Evolutionary conservation across 495 filamentous ascomycete species (phyloP), one percentile per base, ranked within the genome.

Genomic region (Talaromyces stipitatus): DNA sequence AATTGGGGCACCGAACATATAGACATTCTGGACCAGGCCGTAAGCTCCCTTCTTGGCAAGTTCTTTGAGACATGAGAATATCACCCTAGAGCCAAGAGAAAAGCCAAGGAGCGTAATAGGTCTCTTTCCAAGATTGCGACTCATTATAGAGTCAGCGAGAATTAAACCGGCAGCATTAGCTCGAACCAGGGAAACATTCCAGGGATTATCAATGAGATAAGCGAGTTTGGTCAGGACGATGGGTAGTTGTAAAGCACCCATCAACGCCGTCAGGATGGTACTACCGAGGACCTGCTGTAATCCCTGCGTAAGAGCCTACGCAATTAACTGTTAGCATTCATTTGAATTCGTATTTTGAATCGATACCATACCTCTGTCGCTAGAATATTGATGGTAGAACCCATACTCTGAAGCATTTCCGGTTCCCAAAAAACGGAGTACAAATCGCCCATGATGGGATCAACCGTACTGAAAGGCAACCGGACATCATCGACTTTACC

Each of bases 391-490:
- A 99, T 97, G 22, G 94, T 99, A 55, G 91, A 87, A 78, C 94
- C 94, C 89, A 96, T 97, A 65, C 88, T 94, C 47, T 82, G 87
- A 60, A 99, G 80, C 92, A 99, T 95, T 62, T 99, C 94, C 3
- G 94, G 95, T 69, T 99, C 94, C 95, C 95, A 99, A 54, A 92
- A 77, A 8, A 99, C 85, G 0, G 95, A 97, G 72, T 97, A 99
- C 20, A 99, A 82, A 73, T 99, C 94, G 29, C 94, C 94, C 94
- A 99, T 97, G 58, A 97, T 83, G 0, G 94, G 91, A 69, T 97
- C 92, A 3, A 99, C 86, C 2, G 94, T 99, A 72, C 90, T 95
- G 70, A 84, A 99, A 12, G 94, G 94, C 58, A 99, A 68, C 56
- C 94, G 88, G 36, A 97, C 91, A 69, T 99, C 94, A 70, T 99